Percentiles rank a stretch among this genome's conserved stretches.
phyloP scores from a whole-genome alignment of 495 filamentous ascomycete genomes.

The Annulohypoxylon bovei region DNA sequence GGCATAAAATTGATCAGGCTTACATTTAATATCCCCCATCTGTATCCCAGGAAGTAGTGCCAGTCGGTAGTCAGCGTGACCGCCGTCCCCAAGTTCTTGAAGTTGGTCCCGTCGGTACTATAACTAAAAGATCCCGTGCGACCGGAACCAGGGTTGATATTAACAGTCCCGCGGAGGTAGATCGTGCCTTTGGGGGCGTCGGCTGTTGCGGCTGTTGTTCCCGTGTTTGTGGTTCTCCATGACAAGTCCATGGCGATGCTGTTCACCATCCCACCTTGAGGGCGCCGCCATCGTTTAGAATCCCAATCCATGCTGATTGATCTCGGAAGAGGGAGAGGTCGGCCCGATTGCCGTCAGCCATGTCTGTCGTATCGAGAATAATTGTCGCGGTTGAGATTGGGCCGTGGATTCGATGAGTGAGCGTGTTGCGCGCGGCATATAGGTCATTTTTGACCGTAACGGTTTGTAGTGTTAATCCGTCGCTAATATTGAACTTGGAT shows the following conservation, averaged over 20 bases:
- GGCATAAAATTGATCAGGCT: neutral
- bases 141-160: conserved; percentile 2
- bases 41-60: conserved; percentile 6
- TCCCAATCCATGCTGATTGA: conserved; percentile 8
- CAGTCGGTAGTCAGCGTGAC: conserved; percentile 1
- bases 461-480: conserved; percentile 1
- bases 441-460: neutral
- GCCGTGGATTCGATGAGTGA: conserved; percentile 5
- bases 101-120: neutral
- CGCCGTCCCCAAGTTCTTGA: neutral
- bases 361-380: neutral
- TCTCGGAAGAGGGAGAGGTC: conserved; percentile 2
- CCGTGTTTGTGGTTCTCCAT: conserved; percentile 6
- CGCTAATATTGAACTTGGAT: neutral
- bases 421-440: conserved; percentile 10
- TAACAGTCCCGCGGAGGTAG: conserved; percentile 1
- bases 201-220: neutral
- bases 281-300: neutral
- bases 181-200: neutral
- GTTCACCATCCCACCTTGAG: conserved; percentile 5
- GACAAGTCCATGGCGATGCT: conserved; percentile 2
- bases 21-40: conserved; percentile 9
- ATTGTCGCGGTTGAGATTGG: conserved; percentile 4
- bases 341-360: conserved; percentile 1
- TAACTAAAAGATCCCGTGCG: conserved; percentile 1